Evolutionary conservation across 2,329 filamentous ascomycete species (phyloP).

Genomic region (Alternaria dauci): DNA sequence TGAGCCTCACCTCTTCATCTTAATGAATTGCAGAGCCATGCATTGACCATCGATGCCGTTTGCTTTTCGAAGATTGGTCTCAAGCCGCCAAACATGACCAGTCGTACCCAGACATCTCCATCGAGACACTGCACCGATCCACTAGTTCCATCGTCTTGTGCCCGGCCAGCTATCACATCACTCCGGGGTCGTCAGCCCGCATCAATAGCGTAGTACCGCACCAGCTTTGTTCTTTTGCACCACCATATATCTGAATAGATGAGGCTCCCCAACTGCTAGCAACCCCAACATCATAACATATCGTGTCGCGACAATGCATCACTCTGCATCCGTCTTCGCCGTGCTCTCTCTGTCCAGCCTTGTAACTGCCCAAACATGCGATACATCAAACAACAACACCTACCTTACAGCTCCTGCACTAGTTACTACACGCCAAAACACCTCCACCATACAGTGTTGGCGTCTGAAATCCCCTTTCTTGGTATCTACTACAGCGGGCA

Average conservation of each 20-base stretch:
- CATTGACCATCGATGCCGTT: not conserved
- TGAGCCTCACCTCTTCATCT: not conserved
- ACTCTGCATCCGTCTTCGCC: not conserved
- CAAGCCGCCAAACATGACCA: not conserved
- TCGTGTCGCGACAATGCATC: not conserved
- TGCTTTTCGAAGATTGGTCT: not conserved
- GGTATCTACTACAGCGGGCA: conserved; percentile 38
- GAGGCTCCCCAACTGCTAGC: not conserved
- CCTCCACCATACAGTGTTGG: conserved; percentile 49
- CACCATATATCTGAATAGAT: not conserved
- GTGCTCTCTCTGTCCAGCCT: not conserved
- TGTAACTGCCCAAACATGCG: conserved; percentile 5
- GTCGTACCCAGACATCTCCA: not conserved
- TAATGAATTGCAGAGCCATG: not conserved
- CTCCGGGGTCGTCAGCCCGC: not conserved
- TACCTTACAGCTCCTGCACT: conserved; percentile 46
- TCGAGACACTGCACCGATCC: not conserved
- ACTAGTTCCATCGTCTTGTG: not conserved
- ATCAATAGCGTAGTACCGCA: not conserved
- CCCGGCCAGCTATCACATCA: not conserved
- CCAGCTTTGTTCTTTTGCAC: not conserved
- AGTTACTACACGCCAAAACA: conserved; percentile 41
- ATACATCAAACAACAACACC: conserved; percentile 16
- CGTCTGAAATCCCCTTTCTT: conserved; percentile 39
- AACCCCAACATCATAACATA: not conserved